Evolutionary conservation across 805 yeast genomes (phyloP).

Genomic region (Candida nitratophila): DNA sequence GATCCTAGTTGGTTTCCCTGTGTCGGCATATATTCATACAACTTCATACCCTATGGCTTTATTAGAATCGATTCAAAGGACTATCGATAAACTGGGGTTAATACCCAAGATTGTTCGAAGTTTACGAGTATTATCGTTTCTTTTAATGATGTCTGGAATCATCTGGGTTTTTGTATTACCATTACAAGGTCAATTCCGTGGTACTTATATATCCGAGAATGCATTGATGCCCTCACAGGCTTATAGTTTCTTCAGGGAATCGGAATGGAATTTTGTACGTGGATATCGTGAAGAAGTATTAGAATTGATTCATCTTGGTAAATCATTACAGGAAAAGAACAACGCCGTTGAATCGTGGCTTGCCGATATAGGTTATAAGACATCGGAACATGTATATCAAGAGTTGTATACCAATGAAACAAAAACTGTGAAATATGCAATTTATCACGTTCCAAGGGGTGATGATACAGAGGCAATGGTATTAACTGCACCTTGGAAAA

Average conservation of each 20-base stretch:
- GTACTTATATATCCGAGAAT: slow-evolving; percentile 87
- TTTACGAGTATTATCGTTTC: slow-evolving; percentile 36
- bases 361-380: slow-evolving; percentile 62
- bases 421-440: slow-evolving; percentile 49
- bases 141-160: slow-evolving; percentile 40
- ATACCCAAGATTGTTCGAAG: slow-evolving; percentile 36
- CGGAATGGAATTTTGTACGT: slow-evolving; percentile 88
- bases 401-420: slow-evolving; percentile 13
- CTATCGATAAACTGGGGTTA: slow-evolving; percentile 35
- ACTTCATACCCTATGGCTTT: slow-evolving; percentile 37
- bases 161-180: slow-evolving; percentile 64
- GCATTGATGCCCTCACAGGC: slow-evolving; percentile 98
- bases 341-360: slow-evolving; percentile 50
- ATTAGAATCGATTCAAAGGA: slow-evolving; percentile 36
- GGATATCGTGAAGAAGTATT: slow-evolving; percentile 66
- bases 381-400: slow-evolving; percentile 33
- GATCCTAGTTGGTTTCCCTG: no score
- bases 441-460: slow-evolving; percentile 88
- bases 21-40: not conserved
- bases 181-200: slow-evolving; percentile 70
- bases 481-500: slow-evolving; percentile 80
- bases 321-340: slow-evolving; percentile 32
- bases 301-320: not conserved
- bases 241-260: slow-evolving; percentile 81
- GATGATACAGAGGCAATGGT: slow-evolving; percentile 96